Percentiles rank a stretch among this genome's conserved stretches.
phyloP scores from a whole-genome alignment of 805 yeast species.

The Candida peoriensis region DNA sequence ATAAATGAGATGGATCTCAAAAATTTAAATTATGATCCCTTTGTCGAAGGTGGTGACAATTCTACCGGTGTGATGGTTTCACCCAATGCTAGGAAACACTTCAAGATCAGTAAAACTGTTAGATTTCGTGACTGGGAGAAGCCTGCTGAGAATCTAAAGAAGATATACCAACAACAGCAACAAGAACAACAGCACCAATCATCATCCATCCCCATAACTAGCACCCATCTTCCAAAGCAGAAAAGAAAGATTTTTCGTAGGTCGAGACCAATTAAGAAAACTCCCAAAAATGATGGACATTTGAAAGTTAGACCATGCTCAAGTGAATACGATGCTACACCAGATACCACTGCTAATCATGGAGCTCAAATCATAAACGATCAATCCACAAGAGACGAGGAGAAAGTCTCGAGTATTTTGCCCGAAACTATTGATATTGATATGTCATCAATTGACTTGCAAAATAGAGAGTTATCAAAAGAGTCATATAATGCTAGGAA shows the following conservation, averaged over 20 bases:
- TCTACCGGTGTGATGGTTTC: background rate
- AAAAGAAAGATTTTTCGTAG: conserved; percentile 1
- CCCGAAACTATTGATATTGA: too few relatives aligned
- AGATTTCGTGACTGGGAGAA: conserved; percentile 6
- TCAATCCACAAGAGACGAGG: too few relatives aligned
- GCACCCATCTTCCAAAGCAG: conserved; percentile 1
- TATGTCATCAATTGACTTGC: too few relatives aligned
- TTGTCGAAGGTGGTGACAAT: conserved; percentile 3
- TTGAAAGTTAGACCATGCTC: conserved; percentile 5
- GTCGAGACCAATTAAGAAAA: background rate
- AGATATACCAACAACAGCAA: too few relatives aligned
- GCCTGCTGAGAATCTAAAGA: too few relatives aligned
- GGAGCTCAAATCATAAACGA: too few relatives aligned
- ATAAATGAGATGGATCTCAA: too few relatives aligned
- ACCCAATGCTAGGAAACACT: conserved; percentile 1
- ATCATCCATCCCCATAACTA: conserved; percentile 1
- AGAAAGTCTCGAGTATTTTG: too few relatives aligned
- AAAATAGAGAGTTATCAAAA: too few relatives aligned
- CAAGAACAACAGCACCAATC: too few relatives aligned
- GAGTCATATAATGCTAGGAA: too few relatives aligned
- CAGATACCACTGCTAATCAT: conserved; percentile 12
- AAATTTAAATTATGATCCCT: conserved; percentile 3
- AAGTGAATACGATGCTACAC: conserved; percentile 22
- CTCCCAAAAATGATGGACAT: background rate
- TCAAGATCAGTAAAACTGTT: conserved; percentile 6